Conservation (phyloP, 805 yeast species). For the Wickerhamiella azyma region DNA sequence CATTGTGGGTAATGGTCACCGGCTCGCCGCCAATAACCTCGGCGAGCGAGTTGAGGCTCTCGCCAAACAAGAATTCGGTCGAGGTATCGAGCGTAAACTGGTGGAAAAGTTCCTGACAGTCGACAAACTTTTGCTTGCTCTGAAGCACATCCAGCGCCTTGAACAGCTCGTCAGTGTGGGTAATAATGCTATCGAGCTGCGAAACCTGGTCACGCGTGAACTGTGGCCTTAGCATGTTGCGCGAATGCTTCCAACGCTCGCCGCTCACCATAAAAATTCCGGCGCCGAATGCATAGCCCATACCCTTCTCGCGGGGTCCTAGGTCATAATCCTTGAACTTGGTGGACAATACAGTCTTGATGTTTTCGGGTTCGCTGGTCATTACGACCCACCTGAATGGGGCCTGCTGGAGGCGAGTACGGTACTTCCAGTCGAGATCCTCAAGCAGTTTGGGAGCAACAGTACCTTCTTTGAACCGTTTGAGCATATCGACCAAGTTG, state of each 20-base stretch:
- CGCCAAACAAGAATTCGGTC: constrained; percentile 26
- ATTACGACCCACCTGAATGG: constrained; percentile 22
- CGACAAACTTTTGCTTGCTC: constrained; percentile 12
- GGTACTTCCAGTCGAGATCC: background rate
- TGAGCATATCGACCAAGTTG: background rate
- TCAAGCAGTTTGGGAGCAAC: background rate
- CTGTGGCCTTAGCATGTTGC: constrained; percentile 24
- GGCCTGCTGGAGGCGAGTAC: constrained; percentile 20
- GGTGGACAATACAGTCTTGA: constrained; percentile 23
- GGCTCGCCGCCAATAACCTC: background rate
- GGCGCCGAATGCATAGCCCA: constrained; percentile 20
- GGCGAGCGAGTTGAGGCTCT: constrained; percentile 19
- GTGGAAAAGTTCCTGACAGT: constrained; percentile 22
- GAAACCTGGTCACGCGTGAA: constrained; percentile 8
- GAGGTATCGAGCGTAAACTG: constrained; percentile 25
- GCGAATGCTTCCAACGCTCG: constrained; percentile 24
- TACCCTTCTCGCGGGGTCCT: constrained; percentile 19
- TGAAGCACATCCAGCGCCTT: constrained; percentile 3
- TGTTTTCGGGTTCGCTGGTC: constrained; percentile 23
- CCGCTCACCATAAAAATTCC: constrained; percentile 26
- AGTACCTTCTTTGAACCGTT: background rate
- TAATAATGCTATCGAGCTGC: constrained; percentile 8
- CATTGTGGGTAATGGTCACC: constrained; percentile 6
- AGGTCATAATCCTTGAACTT: constrained; percentile 22
- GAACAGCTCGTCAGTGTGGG: constrained; percentile 12